Conservation (phyloP, 1,284 basidiomycete genomes). For the Schizophyllum commune region DNA sequence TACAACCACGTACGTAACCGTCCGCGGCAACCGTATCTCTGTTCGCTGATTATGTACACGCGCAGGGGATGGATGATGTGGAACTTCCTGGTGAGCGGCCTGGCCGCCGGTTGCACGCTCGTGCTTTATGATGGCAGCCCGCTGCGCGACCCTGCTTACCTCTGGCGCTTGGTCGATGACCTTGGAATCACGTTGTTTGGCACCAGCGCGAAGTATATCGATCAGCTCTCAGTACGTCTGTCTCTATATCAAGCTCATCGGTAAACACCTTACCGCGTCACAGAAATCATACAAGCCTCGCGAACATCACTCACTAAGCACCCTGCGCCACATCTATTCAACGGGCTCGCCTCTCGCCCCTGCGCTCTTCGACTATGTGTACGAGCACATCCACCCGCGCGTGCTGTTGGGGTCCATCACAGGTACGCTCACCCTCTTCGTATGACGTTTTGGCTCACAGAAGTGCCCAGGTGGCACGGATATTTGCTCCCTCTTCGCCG, state of each 20-base stretch:
- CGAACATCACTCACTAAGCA: constrained; percentile 54
- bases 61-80: constrained; percentile 81
- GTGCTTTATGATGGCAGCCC: constrained; percentile 85
- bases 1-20: constrained; percentile 64
- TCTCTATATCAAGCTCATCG: not conserved
- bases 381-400: constrained; percentile 57
- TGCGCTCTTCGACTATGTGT: constrained; percentile 74
- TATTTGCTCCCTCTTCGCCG: constrained; percentile 83
- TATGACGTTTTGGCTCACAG: not conserved
- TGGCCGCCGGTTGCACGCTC: constrained; percentile 66
- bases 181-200: constrained; percentile 78
- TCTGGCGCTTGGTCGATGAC: constrained; percentile 72
- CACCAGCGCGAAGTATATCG: constrained; percentile 77
- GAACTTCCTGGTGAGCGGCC: constrained; percentile 71
- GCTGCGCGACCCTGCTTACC: constrained; percentile 56
- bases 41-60: not conserved
- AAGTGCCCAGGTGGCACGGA: constrained; percentile 70
- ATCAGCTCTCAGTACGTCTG: constrained; percentile 56
- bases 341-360: constrained; percentile 80
- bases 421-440: constrained; percentile 31
- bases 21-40: constrained; percentile 8
- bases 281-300: constrained; percentile 63
- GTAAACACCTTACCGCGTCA: not conserved
- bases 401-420: constrained; percentile 77
- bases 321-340: constrained; percentile 70